Base-by-base conservation (phyloP, 2,329 filamentous ascomycete genomes). In the Acrocalymma vagum region DNA sequence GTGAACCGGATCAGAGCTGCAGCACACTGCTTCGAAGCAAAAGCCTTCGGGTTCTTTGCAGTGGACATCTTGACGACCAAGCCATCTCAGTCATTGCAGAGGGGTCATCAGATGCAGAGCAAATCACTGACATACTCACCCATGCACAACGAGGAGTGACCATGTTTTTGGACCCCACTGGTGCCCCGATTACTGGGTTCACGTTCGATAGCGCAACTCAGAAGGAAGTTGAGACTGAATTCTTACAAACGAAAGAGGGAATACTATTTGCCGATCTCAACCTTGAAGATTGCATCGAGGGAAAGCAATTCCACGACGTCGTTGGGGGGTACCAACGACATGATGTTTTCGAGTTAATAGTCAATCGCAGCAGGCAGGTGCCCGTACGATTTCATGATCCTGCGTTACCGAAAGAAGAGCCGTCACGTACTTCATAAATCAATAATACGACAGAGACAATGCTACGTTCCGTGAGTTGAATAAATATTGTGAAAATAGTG, bases 21-120 rank as follows among this genome's bases (percentile, higher is more conserved):
- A 1, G 78, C 78, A 0, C 79, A 82, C 53, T 82, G 78, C 47
- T 82, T 83, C 47, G 80, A 82, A 39, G 79, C 76, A 0, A 83
- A 83, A 48, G 78, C 73, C 29, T 83, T 82, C 30, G 79, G 79
- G 71, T 82, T 1, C 55, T 80, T 11, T 79, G 77, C 46, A 69
- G 75, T 0, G 74, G 73, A 0, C 54, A 71, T 15, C 58, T 82
- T 1, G 73, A 71, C 14, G 29, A 69, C 0, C 65, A 72, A 11
- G 69, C 70, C 0, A 68, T 78, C 3, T 60, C 73, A 2, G 45
- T 48, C 0, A 51, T 74, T 4, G 48, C 66, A 0, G 53, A 50
- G 0, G 67, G 65, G 0, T 59, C 69, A 1, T 45, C 45, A 2
- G 46, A 66, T 18, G 41, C 60, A 1, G 62, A 65, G 5, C 28